Conservation (phyloP, 371 early-diverging fungal genomes). For the Rhizopus arrhizus region DNA sequence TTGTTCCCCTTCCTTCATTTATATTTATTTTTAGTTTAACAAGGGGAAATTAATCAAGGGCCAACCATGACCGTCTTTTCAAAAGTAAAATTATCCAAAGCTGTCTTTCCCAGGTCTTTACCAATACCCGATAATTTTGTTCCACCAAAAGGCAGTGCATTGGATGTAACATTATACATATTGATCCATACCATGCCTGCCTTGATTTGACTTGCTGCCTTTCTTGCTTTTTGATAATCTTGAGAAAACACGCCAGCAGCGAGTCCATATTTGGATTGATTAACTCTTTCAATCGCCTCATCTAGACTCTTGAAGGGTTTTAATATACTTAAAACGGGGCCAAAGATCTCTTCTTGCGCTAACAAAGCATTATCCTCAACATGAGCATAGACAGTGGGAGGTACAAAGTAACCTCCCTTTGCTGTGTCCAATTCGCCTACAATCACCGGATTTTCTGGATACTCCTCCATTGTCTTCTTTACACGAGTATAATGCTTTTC, state of each 20-base stretch:
- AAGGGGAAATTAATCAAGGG: background rate
- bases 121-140: conserved; percentile 81
- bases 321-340: conserved; percentile 74
- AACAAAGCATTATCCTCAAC: conserved; percentile 56
- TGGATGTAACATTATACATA: conserved; percentile 60
- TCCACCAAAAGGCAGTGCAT: conserved; percentile 84
- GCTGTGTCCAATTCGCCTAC: conserved; percentile 8
- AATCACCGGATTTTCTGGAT: conserved; percentile 2
- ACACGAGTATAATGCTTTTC: conserved; percentile 72
- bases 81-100: conserved; percentile 66
- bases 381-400: conserved; percentile 70
- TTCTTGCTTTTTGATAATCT: conserved; percentile 61
- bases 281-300: conserved; percentile 71
- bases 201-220: conserved; percentile 54
- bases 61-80: conserved; percentile 50
- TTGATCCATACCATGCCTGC: conserved; percentile 53
- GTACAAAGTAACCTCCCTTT: conserved; percentile 64
- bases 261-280: conserved; percentile 77
- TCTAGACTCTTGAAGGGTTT: conserved; percentile 71
- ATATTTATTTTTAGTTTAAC: background rate
- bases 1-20: background rate
- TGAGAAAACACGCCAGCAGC: conserved; percentile 78
- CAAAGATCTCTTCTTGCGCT: conserved; percentile 87
- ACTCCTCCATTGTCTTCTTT: conserved; percentile 11
- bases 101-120: conserved; percentile 71